These are phyloP conservation scores for Sugiyamaella castrensis DNA, from an alignment of 1,139 yeast genomes.

Conservation along the genomic window DNA sequence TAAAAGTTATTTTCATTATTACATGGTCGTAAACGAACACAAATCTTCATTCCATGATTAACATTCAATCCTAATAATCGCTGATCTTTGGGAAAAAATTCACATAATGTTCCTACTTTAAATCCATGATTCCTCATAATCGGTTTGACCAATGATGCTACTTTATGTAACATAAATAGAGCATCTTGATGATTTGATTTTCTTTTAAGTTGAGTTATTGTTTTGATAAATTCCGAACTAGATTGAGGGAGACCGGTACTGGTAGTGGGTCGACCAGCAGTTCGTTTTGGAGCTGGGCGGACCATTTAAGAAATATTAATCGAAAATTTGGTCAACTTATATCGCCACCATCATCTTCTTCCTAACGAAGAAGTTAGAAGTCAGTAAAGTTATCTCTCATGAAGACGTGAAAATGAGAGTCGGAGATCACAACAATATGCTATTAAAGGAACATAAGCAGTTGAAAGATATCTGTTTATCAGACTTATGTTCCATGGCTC, in stretches of 20 bases:
- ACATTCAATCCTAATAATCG: constrained; percentile 77
- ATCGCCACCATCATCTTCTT: not conserved
- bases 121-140: constrained; percentile 66
- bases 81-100: constrained; percentile 75
- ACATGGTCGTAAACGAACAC: constrained; percentile 65
- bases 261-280: too few species aligned
- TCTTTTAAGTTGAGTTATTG: constrained; percentile 30
- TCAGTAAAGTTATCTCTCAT: too few species aligned
- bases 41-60: constrained; percentile 74
- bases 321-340: too few species aligned
- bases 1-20: constrained; percentile 55
- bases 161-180: constrained; percentile 31
- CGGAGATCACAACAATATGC: too few species aligned
- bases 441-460: too few species aligned
- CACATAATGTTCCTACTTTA: constrained; percentile 67
- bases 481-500: too few species aligned
- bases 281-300: too few species aligned
- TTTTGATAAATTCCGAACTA: constrained; percentile 19
- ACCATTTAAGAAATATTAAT: too few species aligned
- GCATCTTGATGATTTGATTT: constrained; percentile 33
- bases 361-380: not conserved
- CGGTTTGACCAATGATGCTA: constrained; percentile 47
- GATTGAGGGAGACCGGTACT: constrained; percentile 1
- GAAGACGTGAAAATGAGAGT: too few species aligned
- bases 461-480: too few species aligned